These are phyloP conservation scores for Aureobasidium melanogenum DNA, from an alignment of 2,329 filamentous ascomycete species.

Conservation along the genomic window DNA sequence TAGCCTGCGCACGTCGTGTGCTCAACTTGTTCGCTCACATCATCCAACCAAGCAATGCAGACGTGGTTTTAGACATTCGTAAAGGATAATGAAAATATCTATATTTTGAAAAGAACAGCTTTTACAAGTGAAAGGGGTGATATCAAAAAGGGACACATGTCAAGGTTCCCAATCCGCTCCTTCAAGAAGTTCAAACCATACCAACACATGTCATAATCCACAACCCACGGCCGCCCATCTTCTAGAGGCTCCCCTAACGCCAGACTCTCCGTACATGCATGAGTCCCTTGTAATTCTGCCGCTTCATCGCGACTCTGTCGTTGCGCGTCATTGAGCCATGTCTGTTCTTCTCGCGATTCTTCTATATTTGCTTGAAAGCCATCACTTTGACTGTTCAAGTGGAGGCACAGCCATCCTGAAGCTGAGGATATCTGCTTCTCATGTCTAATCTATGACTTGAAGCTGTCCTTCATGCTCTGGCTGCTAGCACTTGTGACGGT, in stretches of 20 bases:
- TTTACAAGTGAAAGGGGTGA: not conserved
- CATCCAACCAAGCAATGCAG: not conserved
- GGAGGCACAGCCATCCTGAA: not conserved
- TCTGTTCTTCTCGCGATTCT: not conserved
- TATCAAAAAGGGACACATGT: not conserved
- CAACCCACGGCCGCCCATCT: not conserved
- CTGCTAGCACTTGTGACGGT: conserved; percentile 71
- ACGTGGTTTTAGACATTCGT: not conserved
- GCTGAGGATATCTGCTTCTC: not conserved
- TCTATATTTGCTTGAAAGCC: not conserved
- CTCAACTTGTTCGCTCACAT: no score
- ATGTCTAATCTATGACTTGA: conserved; percentile 50
- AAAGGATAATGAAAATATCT: not conserved
- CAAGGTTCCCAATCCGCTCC: not conserved
- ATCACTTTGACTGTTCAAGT: not conserved
- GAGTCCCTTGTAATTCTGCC: not conserved
- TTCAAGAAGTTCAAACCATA: not conserved
- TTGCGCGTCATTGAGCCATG: not conserved
- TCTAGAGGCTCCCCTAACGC: not conserved
- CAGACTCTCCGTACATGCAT: not conserved
- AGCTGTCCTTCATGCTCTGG: conserved; percentile 78
- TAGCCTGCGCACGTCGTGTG: no score
- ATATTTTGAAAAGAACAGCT: not conserved
- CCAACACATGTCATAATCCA: not conserved
- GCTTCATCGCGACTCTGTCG: not conserved